Conservation (phyloP, 176 grass and related monocot genomes). For the Phoenix dactylifera region DNA sequence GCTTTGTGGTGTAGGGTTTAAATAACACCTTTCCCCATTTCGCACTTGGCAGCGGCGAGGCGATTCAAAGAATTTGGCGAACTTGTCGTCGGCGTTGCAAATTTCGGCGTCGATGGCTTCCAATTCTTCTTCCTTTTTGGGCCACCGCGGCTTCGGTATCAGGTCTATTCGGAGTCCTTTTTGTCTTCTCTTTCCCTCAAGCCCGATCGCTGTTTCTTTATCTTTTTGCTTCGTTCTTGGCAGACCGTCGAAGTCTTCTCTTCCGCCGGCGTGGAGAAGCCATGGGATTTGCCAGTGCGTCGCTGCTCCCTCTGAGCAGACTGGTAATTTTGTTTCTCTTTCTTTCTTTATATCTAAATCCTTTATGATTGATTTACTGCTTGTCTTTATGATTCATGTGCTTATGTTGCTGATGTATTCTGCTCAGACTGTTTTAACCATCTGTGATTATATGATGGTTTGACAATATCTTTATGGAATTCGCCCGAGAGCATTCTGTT, state of each 20-base stretch:
- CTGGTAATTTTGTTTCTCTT: conserved; percentile 4
- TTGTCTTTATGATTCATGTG: not conserved
- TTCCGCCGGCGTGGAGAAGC: conserved; percentile 3
- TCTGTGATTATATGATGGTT: too few relatives aligned
- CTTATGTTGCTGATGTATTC: too few relatives aligned
- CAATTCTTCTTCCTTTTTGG: conserved; percentile 19
- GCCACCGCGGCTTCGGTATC: conserved; percentile 4
- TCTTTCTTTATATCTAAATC: not conserved
- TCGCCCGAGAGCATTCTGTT: too few relatives aligned
- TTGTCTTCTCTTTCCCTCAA: not conserved
- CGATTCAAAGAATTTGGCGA: too few relatives aligned
- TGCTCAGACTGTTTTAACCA: too few relatives aligned
- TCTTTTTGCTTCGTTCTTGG: not conserved
- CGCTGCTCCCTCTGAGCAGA: conserved; percentile 22
- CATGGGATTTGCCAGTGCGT: conserved; percentile 28
- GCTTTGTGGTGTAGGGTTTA: too few relatives aligned
- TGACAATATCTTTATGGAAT: too few relatives aligned
- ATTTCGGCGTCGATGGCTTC: conserved; percentile 11
- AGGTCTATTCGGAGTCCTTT: not conserved
- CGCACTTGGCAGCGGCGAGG: too few relatives aligned
- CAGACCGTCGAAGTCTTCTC: not conserved
- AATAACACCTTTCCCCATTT: too few relatives aligned
- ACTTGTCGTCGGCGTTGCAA: conserved; percentile 17
- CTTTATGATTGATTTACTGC: not conserved
- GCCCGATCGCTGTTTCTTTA: not conserved